phyloP scores from a whole-genome alignment of 75 land plant species.

The Sequoiadendron giganteum region DNA sequence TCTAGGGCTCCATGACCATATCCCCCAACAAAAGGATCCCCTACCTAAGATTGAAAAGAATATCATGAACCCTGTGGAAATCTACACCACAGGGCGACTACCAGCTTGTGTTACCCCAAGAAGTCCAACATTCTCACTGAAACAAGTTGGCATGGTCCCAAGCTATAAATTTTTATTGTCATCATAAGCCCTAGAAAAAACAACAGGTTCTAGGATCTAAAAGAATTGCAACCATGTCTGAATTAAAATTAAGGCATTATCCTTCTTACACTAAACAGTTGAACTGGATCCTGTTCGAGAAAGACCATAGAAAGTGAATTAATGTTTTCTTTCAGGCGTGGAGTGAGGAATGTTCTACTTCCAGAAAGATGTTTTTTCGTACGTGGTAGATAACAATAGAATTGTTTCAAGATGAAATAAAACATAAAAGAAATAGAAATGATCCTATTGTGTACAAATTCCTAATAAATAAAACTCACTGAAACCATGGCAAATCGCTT shows the following conservation, averaged over 20 bases:
- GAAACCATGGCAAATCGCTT: no score
- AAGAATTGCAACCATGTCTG: neutral
- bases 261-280: slow-evolving; percentile 74
- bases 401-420: no score
- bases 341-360: no score
- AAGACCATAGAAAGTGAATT: no score
- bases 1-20: no score
- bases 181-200: neutral
- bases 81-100: slow-evolving; percentile 28
- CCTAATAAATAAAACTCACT: no score
- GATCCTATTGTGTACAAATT: no score
- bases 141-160: neutral
- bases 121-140: slow-evolving; percentile 68
- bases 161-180: neutral
- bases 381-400: no score
- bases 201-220: neutral
- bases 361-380: no score
- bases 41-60: slow-evolving; percentile 56
- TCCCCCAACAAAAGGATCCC: neutral
- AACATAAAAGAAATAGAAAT: no score
- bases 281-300: no score
- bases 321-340: no score
- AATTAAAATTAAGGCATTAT: neutral
- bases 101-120: neutral
- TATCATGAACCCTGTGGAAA: slow-evolving; percentile 55